Percentiles rank a stretch among this genome's conserved stretches.
Evolutionary conservation across 176 grass and related monocot species (phyloP).

Genomic region (Musa itinerans): DNA sequence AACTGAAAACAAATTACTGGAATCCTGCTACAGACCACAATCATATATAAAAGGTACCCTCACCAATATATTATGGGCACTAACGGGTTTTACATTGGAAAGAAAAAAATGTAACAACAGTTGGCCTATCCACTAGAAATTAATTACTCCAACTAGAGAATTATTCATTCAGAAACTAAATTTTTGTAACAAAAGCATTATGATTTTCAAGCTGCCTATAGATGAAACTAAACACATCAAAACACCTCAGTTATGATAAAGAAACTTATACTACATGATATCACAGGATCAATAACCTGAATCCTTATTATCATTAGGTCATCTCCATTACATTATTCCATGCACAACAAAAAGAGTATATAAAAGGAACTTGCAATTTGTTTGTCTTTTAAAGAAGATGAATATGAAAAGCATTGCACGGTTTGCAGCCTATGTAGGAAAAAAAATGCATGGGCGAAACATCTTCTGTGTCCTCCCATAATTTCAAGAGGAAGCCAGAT

Average conservation of each 20-base stretch:
- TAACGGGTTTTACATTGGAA: not conserved
- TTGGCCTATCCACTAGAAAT: not conserved
- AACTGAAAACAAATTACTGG: not conserved
- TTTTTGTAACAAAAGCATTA: not conserved
- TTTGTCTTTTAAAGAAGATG: too few relatives aligned
- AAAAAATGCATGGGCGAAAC: not conserved
- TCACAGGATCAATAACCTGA: too few relatives aligned
- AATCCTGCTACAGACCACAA: not conserved
- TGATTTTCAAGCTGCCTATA: not conserved
- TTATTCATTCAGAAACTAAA: not conserved
- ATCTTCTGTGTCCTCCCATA: not conserved
- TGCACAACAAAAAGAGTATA: too few relatives aligned
- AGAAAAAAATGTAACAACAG: not conserved
- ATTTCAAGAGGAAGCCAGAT: not conserved
- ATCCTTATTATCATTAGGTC: too few relatives aligned
- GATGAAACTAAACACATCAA: not conserved
- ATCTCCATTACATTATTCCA: too few relatives aligned
- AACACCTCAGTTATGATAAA: not conserved
- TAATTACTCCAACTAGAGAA: not conserved
- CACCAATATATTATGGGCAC: not conserved
- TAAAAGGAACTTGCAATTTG: too few relatives aligned
- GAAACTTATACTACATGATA: too few relatives aligned
- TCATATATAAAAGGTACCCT: not conserved
- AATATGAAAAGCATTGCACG: not conserved
- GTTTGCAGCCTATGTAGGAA: not conserved